Percentiles rank a stretch among this genome's conserved stretches.
phyloP scores from a whole-genome alignment of 108 stramenopile species.

The Schizochytrium sp. region DNA sequence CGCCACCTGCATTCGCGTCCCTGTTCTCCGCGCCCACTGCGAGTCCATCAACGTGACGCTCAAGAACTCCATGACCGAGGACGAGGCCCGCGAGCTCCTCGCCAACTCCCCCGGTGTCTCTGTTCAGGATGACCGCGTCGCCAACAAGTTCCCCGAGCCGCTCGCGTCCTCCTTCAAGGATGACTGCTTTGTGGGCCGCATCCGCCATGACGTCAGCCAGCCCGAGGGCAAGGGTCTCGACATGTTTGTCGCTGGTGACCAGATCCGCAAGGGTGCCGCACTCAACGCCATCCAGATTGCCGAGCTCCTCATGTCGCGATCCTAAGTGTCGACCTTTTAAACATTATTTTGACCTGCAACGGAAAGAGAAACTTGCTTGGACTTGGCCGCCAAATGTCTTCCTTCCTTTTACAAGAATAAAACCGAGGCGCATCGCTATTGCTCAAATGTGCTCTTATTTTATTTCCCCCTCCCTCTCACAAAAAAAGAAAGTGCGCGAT shows the following conservation, averaged over 20 bases:
- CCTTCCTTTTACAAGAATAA: no score
- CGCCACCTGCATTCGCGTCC: slow-evolving; percentile 38
- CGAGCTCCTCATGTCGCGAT: slow-evolving; percentile 17
- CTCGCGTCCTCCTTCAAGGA: slow-evolving; percentile 22
- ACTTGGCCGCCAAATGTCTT: no score
- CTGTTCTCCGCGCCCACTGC: slow-evolving; percentile 33
- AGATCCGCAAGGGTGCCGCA: slow-evolving; percentile 28
- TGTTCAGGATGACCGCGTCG: slow-evolving; percentile 32
- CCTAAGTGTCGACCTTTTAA: not conserved
- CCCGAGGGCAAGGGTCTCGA: slow-evolving; percentile 19
- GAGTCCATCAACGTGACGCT: slow-evolving; percentile 34
- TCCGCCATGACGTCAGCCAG: slow-evolving; percentile 19
- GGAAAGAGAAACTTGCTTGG: no score
- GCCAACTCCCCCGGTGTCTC: slow-evolving; percentile 21
- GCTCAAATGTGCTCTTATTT: no score
- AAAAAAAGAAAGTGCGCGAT: no score
- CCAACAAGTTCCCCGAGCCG: slow-evolving; percentile 30
- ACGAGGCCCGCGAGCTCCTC: slow-evolving; percentile 7
- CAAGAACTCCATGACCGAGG: not conserved
- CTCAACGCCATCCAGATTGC: slow-evolving; percentile 31
- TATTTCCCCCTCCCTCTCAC: no score
- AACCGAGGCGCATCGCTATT: no score
- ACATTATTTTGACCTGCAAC: no score
- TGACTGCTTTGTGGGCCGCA: slow-evolving; percentile 30
- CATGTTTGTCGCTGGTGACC: slow-evolving; percentile 31